Evolutionary conservation across 106 monocot species (phyloP).

Genomic region (Acorus gramineus): DNA sequence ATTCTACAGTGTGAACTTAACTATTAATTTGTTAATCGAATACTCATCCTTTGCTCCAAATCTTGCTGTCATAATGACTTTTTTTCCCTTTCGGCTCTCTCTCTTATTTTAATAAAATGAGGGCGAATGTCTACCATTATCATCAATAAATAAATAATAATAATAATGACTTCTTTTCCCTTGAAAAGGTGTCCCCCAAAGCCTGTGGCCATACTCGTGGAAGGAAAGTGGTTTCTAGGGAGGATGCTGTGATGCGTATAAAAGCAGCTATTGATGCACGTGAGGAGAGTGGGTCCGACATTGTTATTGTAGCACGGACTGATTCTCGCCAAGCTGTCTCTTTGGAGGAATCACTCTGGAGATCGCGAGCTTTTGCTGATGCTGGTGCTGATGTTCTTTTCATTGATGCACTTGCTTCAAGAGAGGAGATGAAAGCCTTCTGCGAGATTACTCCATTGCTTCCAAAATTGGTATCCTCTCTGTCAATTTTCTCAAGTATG

Average conservation of each 20-base stretch:
- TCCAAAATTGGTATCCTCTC: constrained; percentile 77
- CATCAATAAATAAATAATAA: too few relatives aligned
- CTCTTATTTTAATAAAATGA: too few relatives aligned
- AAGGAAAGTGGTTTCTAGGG: constrained; percentile 86
- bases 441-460: constrained; percentile 72
- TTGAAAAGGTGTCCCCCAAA: constrained; percentile 77
- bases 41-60: background rate
- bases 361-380: constrained; percentile 91
- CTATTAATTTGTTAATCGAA: background rate
- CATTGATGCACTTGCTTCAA: constrained; percentile 89
- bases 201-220: constrained; percentile 95
- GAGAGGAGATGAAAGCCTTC: constrained; percentile 88
- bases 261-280: constrained; percentile 91
- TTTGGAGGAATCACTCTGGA: constrained; percentile 79
- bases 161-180: background rate
- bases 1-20: background rate
- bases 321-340: constrained; percentile 91
- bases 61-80: constrained; percentile 3
- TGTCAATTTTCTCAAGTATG: background rate
- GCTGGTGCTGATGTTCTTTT: constrained; percentile 94
- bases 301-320: constrained; percentile 84
- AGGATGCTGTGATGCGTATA: constrained; percentile 80
- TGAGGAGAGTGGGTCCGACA: constrained; percentile 83
- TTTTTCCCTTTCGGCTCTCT: too few relatives aligned
- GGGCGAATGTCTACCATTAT: too few relatives aligned